These are phyloP conservation scores for Obba rivulosa DNA, from an alignment of 768 basidiomycete genomes.

Conservation along the genomic window DNA sequence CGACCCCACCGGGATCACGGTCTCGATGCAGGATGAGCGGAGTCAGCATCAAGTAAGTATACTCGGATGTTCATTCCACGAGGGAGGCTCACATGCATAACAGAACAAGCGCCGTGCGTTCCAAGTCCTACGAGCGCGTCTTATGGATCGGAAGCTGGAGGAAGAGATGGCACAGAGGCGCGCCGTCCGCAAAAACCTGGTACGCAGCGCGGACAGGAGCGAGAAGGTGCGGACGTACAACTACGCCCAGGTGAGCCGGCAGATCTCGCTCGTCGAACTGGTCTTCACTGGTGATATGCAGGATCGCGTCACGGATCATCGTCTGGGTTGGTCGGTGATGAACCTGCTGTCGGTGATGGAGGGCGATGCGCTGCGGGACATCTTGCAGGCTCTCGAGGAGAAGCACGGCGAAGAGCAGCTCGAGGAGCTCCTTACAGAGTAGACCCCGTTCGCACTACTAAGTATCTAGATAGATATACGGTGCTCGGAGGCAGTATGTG, in stretches of 20 bases:
- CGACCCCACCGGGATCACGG: constrained; percentile 86
- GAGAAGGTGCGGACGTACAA: constrained; percentile 98
- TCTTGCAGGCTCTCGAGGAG: constrained; percentile 52
- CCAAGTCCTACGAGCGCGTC: constrained; percentile 78
- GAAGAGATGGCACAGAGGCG: constrained; percentile 69
- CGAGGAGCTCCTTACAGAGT: constrained; percentile 13
- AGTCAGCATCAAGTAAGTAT: constrained; percentile 83
- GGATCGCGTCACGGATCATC: constrained; percentile 92
- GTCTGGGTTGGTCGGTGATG: constrained; percentile 72
- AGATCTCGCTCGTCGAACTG: not conserved
- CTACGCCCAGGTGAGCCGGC: constrained; percentile 65
- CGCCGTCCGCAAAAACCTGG: constrained; percentile 63
- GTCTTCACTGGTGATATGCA: constrained; percentile 23
- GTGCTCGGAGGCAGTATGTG: no score
- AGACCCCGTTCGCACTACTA: no score
- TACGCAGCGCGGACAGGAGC: constrained; percentile 79
- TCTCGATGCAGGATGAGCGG: constrained; percentile 97
- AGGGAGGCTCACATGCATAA: not conserved
- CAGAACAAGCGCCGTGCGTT: constrained; percentile 94
- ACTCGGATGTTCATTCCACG: not conserved
- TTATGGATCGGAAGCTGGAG: constrained; percentile 75
- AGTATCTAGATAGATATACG: no score
- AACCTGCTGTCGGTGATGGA: constrained; percentile 64
- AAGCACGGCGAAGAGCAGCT: constrained; percentile 21
- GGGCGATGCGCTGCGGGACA: constrained; percentile 53